Conservation (phyloP, 1,139 yeast genomes). For the Yamadazyma epiphylla region DNA sequence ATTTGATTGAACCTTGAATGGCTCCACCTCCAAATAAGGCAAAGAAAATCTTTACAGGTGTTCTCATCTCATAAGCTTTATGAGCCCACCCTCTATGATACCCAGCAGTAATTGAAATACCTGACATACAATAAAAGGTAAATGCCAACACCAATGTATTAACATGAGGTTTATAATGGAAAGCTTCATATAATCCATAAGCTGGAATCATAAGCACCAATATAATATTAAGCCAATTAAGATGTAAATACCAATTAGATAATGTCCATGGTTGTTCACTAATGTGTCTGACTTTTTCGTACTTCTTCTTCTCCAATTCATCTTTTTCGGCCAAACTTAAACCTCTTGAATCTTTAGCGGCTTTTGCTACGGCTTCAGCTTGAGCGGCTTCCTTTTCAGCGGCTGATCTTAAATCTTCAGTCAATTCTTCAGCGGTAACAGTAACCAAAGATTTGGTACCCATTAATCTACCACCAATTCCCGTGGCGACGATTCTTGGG, state of each 20-base stretch:
- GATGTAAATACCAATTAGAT: constrained; percentile 78
- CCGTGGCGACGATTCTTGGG: constrained; percentile 72
- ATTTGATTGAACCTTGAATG: constrained; percentile 93
- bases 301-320: constrained; percentile 46
- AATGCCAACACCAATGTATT: constrained; percentile 63
- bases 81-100: constrained; percentile 78
- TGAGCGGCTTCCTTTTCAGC: not conserved
- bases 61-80: constrained; percentile 74
- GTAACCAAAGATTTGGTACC: constrained; percentile 71
- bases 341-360: constrained; percentile 4
- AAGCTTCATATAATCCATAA: constrained; percentile 54
- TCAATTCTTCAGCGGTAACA: constrained; percentile 61
- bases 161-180: constrained; percentile 46
- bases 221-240: constrained; percentile 91
- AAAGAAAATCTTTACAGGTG: constrained; percentile 66
- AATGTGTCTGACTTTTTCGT: constrained; percentile 57
- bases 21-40: constrained; percentile 94
- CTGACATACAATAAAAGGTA: constrained; percentile 64
- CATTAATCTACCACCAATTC: constrained; percentile 74
- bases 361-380: constrained; percentile 1
- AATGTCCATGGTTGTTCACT: constrained; percentile 90
- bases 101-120: constrained; percentile 89
- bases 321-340: constrained; percentile 48
- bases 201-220: constrained; percentile 72
- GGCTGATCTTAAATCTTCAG: constrained; percentile 46